These are phyloP conservation scores for Cystobasidium onofrii DNA, from an alignment of 768 basidiomycete species.

Conservation along the genomic window DNA sequence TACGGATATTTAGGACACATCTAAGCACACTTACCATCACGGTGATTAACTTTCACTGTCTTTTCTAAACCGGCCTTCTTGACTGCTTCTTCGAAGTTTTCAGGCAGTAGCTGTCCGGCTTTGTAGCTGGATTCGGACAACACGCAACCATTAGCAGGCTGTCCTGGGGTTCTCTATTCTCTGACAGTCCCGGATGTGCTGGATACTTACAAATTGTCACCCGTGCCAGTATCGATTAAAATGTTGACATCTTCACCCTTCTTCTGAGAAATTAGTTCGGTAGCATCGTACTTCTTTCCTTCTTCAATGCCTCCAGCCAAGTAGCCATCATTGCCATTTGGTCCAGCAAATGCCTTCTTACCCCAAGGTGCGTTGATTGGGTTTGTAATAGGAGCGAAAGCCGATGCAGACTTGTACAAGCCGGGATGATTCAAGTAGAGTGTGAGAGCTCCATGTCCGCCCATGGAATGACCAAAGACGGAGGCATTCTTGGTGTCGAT, in stretches of 20 bases:
- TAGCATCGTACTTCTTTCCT: constrained; percentile 74
- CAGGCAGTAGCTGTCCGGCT: constrained; percentile 78
- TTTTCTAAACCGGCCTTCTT: constrained; percentile 65
- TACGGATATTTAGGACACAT: too few species aligned
- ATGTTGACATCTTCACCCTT: constrained; percentile 60
- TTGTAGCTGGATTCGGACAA: constrained; percentile 47
- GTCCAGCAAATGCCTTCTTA: constrained; percentile 65
- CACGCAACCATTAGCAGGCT: neutral
- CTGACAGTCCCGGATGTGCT: too few species aligned
- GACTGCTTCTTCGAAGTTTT: constrained; percentile 73
- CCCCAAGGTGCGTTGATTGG: constrained; percentile 85
- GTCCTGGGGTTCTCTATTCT: too few species aligned
- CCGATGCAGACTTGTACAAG: constrained; percentile 74
- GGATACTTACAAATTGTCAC: constrained; percentile 33
- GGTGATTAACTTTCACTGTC: constrained; percentile 57
- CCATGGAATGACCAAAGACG: constrained; percentile 96
- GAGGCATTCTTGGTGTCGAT: constrained; percentile 75
- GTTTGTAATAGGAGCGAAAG: constrained; percentile 78
- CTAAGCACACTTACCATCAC: constrained; percentile 8
- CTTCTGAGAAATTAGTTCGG: constrained; percentile 61
- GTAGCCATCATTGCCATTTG: constrained; percentile 53
- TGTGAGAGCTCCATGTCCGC: constrained; percentile 87
- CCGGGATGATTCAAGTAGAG: constrained; percentile 69
- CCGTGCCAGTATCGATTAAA: constrained; percentile 58
- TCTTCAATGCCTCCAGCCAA: constrained; percentile 67